phyloP scores from a whole-genome alignment of 2,329 filamentous ascomycete genomes.

The Ceratocystis cacaofunesta region DNA sequence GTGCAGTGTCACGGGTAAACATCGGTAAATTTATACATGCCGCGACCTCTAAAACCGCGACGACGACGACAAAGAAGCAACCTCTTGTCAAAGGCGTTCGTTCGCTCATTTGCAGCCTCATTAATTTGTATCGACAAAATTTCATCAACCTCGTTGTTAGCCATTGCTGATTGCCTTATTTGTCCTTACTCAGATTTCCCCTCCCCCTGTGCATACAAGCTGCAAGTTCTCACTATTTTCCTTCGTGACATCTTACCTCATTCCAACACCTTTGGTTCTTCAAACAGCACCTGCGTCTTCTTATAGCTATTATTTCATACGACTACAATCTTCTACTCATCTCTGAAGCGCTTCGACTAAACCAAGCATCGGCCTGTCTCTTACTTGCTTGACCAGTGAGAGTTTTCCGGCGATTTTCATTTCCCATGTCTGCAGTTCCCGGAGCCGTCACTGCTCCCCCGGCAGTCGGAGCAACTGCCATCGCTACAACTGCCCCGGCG shows the following conservation, averaged over 20 bases:
- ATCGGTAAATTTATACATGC: background rate
- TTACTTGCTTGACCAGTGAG: background rate
- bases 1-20: background rate
- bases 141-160: background rate
- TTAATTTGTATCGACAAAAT: slow-evolving; percentile 1
- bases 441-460: slow-evolving; percentile 18
- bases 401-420: background rate
- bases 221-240: background rate
- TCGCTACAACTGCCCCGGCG: slow-evolving; percentile 22
- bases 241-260: background rate
- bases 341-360: background rate
- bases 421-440: slow-evolving; percentile 17
- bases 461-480: slow-evolving; percentile 18
- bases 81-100: background rate
- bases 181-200: background rate
- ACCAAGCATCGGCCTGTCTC: background rate
- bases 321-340: background rate
- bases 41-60: slow-evolving; percentile 7
- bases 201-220: background rate
- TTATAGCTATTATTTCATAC: background rate
- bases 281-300: background rate
- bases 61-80: slow-evolving; percentile 5
- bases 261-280: background rate
- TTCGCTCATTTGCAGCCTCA: slow-evolving; percentile 3
- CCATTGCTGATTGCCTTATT: background rate